These are phyloP conservation scores for Moricandia moricandioides DNA, from an alignment of 345 rosid species.

Conservation along the genomic window DNA sequence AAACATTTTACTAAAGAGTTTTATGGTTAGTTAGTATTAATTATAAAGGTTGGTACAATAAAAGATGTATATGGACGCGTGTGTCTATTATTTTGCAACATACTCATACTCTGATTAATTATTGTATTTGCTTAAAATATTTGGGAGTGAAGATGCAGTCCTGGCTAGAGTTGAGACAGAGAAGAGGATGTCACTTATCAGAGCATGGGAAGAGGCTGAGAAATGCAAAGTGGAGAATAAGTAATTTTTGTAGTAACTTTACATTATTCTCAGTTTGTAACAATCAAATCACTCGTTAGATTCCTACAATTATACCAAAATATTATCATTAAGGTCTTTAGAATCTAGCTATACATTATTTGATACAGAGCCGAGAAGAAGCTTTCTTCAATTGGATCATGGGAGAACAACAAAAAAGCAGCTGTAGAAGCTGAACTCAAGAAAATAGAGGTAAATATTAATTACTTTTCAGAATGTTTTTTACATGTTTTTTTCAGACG, in stretches of 20 bases:
- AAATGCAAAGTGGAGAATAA: constrained; percentile 40
- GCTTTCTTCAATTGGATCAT: constrained; percentile 38
- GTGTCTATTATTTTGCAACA: constrained; percentile 1
- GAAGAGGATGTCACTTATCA: constrained; percentile 38
- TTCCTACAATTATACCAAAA: background rate
- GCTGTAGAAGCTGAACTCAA: constrained; percentile 39
- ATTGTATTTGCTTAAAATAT: background rate
- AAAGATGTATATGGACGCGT: background rate
- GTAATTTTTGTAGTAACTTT: background rate
- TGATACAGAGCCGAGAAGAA: constrained; percentile 39
- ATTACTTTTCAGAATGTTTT: background rate
- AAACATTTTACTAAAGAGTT: background rate
- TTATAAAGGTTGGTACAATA: background rate
- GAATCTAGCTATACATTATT: background rate
- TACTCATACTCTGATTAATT: background rate
- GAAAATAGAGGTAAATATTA: constrained; percentile 37
- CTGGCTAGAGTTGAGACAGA: constrained; percentile 41
- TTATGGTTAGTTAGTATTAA: background rate
- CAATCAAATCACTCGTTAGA: background rate
- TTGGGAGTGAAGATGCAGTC: constrained; percentile 37
- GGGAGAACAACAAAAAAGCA: constrained; percentile 42
- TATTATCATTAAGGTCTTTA: background rate
- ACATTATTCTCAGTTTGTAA: background rate
- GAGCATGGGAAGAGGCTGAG: constrained; percentile 43
- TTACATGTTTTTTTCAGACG: too few relatives aligned